phyloP scores from a whole-genome alignment of 345 rosid genomes.

The Aquilaria sinensis region DNA sequence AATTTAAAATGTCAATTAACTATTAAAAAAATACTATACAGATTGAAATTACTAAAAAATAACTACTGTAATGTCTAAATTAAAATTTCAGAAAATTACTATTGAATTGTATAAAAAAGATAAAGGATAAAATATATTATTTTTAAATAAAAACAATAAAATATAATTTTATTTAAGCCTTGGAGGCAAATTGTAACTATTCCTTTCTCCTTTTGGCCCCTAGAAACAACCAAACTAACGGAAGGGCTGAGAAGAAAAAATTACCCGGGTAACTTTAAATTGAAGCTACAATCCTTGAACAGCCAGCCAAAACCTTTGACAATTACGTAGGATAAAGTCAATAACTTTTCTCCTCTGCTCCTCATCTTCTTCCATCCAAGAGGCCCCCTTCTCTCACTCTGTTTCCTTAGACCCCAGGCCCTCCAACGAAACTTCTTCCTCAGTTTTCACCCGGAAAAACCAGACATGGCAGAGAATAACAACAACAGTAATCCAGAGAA shows the following conservation, averaged over 20 bases:
- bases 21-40: too few relatives aligned
- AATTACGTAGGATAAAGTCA: conserved; percentile 15
- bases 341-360: too few relatives aligned
- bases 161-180: too few relatives aligned
- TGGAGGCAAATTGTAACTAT: too few relatives aligned
- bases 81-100: too few relatives aligned
- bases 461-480: conserved; percentile 27
- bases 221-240: background rate
- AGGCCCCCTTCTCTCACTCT: conserved; percentile 13
- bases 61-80: too few relatives aligned
- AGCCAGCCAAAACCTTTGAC: conserved; percentile 22
- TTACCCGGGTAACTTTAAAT: conserved; percentile 32
- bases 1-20: too few relatives aligned
- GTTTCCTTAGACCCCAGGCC: conserved; percentile 48
- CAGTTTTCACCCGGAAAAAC: conserved; percentile 11
- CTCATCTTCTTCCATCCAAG: conserved; percentile 27
- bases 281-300: conserved; percentile 34
- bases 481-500: conserved; percentile 35
- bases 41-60: too few relatives aligned
- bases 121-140: too few relatives aligned
- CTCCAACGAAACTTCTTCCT: conserved; percentile 21
- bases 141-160: too few relatives aligned
- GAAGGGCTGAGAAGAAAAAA: conserved; percentile 4
- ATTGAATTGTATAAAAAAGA: too few relatives aligned
- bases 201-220: too few relatives aligned